These are phyloP conservation scores for Kuraishia hungarica DNA, from an alignment of 805 yeast species.

Conservation along the genomic window DNA sequence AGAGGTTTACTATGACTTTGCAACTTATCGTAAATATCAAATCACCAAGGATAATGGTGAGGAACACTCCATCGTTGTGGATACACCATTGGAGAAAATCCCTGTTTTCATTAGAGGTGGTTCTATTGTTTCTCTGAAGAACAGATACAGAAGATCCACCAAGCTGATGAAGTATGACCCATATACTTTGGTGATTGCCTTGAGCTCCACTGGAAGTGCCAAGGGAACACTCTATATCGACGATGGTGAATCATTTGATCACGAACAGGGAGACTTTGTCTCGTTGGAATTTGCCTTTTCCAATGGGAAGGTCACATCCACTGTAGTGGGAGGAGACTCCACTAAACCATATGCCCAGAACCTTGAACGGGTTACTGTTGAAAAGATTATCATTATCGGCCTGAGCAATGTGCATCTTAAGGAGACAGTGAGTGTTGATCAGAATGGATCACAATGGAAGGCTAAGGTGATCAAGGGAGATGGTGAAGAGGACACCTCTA, in stretches of 20 bases:
- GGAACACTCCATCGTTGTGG: slow-evolving; percentile 27
- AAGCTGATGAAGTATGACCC: slow-evolving; percentile 74
- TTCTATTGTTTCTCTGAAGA: slow-evolving; percentile 54
- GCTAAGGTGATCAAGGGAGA: slow-evolving; percentile 18
- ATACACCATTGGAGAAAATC: slow-evolving; percentile 46
- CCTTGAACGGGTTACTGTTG: slow-evolving; percentile 35
- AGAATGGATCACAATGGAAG: slow-evolving; percentile 28
- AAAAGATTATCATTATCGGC: slow-evolving; percentile 46
- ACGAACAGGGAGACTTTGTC: slow-evolving; percentile 40
- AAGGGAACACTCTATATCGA: slow-evolving; percentile 64
- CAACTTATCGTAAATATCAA: slow-evolving; percentile 20
- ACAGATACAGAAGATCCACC: slow-evolving; percentile 73
- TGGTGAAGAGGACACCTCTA: slow-evolving; percentile 6
- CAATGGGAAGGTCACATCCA: slow-evolving; percentile 22
- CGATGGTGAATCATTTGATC: slow-evolving; percentile 72
- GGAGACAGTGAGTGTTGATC: slow-evolving; percentile 21
- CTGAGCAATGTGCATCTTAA: slow-evolving; percentile 2
- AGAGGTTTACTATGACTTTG: slow-evolving; percentile 49
- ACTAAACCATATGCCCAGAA: slow-evolving; percentile 11
- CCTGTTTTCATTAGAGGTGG: slow-evolving; percentile 83
- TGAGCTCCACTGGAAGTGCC: slow-evolving; percentile 31
- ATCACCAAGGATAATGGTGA: slow-evolving; percentile 25
- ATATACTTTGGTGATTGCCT: slow-evolving; percentile 61
- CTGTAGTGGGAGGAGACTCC: slow-evolving; percentile 12
- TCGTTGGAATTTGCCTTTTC: slow-evolving; percentile 31